Evolutionary conservation across 2,329 filamentous ascomycete species (phyloP).

Genomic region (Purpureocillium takamizusanense): DNA sequence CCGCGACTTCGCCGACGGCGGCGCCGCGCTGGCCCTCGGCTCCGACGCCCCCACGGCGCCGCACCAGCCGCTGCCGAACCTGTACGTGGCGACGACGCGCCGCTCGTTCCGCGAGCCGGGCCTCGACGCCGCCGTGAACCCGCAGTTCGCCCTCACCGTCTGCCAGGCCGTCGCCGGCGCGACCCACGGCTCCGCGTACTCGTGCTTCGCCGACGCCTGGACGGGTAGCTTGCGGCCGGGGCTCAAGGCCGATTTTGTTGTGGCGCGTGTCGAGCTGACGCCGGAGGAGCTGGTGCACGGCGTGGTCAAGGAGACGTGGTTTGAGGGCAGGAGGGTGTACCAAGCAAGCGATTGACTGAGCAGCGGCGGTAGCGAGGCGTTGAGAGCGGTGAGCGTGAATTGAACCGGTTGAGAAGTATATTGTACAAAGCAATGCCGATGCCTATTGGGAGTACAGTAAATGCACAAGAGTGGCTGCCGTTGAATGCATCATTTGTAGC

Average conservation of each 20-base stretch:
- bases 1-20: slow-evolving; percentile 46
- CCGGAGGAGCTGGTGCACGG: slow-evolving; percentile 36
- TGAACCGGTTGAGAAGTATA: no score
- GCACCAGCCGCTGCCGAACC: slow-evolving; percentile 42
- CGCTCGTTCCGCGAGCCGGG: slow-evolving; percentile 41
- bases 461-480: no score
- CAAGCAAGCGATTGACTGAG: slow-evolving; percentile 2
- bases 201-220: slow-evolving; percentile 45
- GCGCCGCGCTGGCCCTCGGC: slow-evolving; percentile 46
- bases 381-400: no score
- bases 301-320: slow-evolving; percentile 43
- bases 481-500: no score
- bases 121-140: slow-evolving; percentile 35
- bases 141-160: slow-evolving; percentile 42
- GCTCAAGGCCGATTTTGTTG: slow-evolving; percentile 47
- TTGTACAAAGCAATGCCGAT: no score
- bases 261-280: slow-evolving; percentile 40
- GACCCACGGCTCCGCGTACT: slow-evolving; percentile 47
- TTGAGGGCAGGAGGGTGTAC: slow-evolving; percentile 34
- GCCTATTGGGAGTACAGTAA: no score
- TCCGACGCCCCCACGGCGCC: slow-evolving; percentile 53
- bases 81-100: slow-evolving; percentile 51
- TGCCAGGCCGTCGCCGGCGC: slow-evolving; percentile 44
- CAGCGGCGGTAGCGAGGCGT: no score
- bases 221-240: slow-evolving; percentile 44